Conservation (phyloP, 148 eudicot species). For the Oxyria digyna region DNA sequence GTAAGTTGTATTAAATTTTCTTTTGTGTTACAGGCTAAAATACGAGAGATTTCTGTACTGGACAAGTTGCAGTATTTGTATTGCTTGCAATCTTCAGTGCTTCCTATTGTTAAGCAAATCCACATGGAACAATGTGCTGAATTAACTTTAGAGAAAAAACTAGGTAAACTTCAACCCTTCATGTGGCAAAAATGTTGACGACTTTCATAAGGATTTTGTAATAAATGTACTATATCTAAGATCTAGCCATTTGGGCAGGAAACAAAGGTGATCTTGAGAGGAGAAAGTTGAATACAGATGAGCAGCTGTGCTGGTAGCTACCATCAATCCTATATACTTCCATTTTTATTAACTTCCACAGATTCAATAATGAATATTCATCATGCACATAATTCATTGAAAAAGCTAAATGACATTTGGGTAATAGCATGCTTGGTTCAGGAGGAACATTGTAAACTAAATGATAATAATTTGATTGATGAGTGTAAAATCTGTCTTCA, state of each 20-base stretch:
- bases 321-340: too few relatives aligned
- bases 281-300: conserved; percentile 86
- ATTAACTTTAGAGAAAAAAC: conserved; percentile 74
- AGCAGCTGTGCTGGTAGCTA: conserved; percentile 94
- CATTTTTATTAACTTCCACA: not conserved
- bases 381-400: not conserved
- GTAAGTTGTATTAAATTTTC: not conserved
- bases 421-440: too few relatives aligned
- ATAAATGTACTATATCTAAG: not conserved
- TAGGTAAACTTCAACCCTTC: conserved; percentile 36
- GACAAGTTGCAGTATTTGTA: conserved; percentile 83
- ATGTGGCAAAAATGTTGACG: conserved; percentile 15
- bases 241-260: conserved; percentile 34
- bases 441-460: not conserved
- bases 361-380: not conserved
- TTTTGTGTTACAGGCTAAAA: conserved; percentile 45
- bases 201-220: not conserved
- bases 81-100: conserved; percentile 76
- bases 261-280: conserved; percentile 65
- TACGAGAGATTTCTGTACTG: conserved; percentile 62
- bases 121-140: conserved; percentile 80
- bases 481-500: not conserved
- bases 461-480: not conserved
- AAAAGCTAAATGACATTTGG: not conserved
- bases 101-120: conserved; percentile 65